Evolutionary conservation across 2,329 filamentous ascomycete genomes (phyloP).

Genomic region (Cladophialophora bantiana): DNA sequence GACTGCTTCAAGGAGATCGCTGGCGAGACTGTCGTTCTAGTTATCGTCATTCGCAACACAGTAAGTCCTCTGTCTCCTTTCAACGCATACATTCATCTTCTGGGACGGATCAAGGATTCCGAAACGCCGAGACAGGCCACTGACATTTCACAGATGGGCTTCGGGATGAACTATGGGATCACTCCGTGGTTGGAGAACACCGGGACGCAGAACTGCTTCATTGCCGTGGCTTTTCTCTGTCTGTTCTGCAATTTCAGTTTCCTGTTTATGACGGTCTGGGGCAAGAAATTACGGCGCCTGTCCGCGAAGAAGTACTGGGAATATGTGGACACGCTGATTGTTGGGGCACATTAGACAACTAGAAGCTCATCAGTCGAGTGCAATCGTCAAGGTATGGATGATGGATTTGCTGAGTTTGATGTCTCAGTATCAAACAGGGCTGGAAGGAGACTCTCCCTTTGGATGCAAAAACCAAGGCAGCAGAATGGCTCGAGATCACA

Average conservation of each 20-base stretch:
- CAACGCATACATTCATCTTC: neutral
- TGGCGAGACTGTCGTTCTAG: constrained; percentile 59
- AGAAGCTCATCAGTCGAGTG: neutral
- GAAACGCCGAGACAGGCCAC: neutral
- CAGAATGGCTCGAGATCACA: neutral
- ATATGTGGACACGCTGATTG: constrained; percentile 25
- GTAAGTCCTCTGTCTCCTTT: neutral
- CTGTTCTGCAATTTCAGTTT: constrained; percentile 28
- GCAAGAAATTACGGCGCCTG: constrained; percentile 24
- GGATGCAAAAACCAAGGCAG: neutral
- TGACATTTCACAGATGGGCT: constrained; percentile 18
- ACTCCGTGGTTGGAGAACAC: constrained; percentile 28
- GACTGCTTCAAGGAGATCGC: constrained; percentile 58
- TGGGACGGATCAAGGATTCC: neutral
- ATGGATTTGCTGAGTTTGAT: neutral
- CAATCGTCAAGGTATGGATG: neutral
- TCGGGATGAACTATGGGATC: constrained; percentile 29
- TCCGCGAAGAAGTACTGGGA: constrained; percentile 28
- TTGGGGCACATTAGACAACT: constrained; percentile 1
- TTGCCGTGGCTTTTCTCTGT: constrained; percentile 25
- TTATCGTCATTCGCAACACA: constrained; percentile 59
- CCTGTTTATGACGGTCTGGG: constrained; percentile 31
- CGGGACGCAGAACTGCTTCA: constrained; percentile 26
- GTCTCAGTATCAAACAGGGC: no score
- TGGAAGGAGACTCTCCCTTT: no score